Conservation (phyloP, 2,329 filamentous ascomycete genomes). For the Fusarium stilboides region DNA sequence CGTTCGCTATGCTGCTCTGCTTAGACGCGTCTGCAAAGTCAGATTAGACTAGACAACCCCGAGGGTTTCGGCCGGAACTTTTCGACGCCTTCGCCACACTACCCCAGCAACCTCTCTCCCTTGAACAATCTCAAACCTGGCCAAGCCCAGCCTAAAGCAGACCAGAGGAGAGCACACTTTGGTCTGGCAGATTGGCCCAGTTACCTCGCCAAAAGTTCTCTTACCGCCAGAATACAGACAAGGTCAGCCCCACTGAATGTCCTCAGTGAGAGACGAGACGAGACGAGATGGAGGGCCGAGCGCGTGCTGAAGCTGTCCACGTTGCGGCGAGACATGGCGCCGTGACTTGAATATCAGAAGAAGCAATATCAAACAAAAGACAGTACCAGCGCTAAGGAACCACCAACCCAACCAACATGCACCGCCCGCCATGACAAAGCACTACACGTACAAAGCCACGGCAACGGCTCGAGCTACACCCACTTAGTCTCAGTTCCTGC, state of each 20-base stretch:
- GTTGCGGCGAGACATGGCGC: slow-evolving; percentile 47
- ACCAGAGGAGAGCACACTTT: slow-evolving; percentile 18
- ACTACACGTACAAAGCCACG: slow-evolving; percentile 37
- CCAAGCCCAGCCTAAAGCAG: slow-evolving; percentile 29
- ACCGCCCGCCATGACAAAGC: slow-evolving; percentile 25
- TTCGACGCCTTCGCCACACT: slow-evolving; percentile 36
- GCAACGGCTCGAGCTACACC: slow-evolving; percentile 41
- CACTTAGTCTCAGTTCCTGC: slow-evolving; percentile 44
- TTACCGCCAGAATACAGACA: slow-evolving; percentile 30
- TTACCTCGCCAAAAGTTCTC: slow-evolving; percentile 31
- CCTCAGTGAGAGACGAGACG: slow-evolving; percentile 36
- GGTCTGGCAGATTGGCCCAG: slow-evolving; percentile 21
- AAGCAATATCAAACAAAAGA: slow-evolving; percentile 44
- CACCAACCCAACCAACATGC: slow-evolving; percentile 30
- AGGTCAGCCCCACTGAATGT: slow-evolving; percentile 32
- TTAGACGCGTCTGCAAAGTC: slow-evolving; percentile 18
- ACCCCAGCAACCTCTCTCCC: slow-evolving; percentile 39
- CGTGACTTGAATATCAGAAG: slow-evolving; percentile 34
- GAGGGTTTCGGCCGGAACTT: slow-evolving; percentile 46
- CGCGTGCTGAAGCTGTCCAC: slow-evolving; percentile 41
- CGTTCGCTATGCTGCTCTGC: neutral
- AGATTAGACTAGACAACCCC: slow-evolving; percentile 34
- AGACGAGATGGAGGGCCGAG: slow-evolving; percentile 37
- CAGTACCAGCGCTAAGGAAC: slow-evolving; percentile 34
- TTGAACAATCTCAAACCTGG: slow-evolving; percentile 40